Evolutionary conservation across 805 yeast species (phyloP).

Genomic region (Saturnispora saitoi): DNA sequence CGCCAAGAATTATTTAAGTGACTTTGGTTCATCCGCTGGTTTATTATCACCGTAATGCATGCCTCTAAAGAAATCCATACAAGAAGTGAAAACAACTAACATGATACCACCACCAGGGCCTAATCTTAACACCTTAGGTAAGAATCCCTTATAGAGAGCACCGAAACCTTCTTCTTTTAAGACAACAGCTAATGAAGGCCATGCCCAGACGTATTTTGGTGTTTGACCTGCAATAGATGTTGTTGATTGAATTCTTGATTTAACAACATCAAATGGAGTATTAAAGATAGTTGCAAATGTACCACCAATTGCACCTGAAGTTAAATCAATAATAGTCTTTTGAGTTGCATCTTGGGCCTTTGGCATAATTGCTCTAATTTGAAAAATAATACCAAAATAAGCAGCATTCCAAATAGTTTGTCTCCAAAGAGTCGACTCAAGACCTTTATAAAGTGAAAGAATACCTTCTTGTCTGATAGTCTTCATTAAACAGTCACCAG

Average conservation of each 20-base stretch:
- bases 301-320: slow-evolving; percentile 96
- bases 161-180: slow-evolving; percentile 85
- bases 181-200: slow-evolving; percentile 67
- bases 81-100: slow-evolving; percentile 89
- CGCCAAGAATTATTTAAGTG: background rate
- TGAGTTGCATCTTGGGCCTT: slow-evolving; percentile 60
- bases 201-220: slow-evolving; percentile 87
- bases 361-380: slow-evolving; percentile 73
- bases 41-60: slow-evolving; percentile 28
- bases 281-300: slow-evolving; percentile 90
- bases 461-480: slow-evolving; percentile 71
- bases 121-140: slow-evolving; percentile 92
- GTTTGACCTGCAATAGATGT: slow-evolving; percentile 59
- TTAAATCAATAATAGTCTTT: slow-evolving; percentile 76
- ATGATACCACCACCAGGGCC: slow-evolving; percentile 99
- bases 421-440: slow-evolving; percentile 97
- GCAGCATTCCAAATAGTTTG: slow-evolving; percentile 97
- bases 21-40: background rate
- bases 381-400: slow-evolving; percentile 91
- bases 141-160: slow-evolving; percentile 91
- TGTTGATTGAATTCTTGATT: slow-evolving; percentile 86
- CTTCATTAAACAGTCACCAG: slow-evolving; percentile 69
- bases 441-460: slow-evolving; percentile 81
- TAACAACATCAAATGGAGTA: slow-evolving; percentile 97
- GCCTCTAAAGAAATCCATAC: slow-evolving; percentile 90